Evolutionary conservation across 1,284 basidiomycete genomes (phyloP).

Genomic region (Pholiota adiposa): DNA sequence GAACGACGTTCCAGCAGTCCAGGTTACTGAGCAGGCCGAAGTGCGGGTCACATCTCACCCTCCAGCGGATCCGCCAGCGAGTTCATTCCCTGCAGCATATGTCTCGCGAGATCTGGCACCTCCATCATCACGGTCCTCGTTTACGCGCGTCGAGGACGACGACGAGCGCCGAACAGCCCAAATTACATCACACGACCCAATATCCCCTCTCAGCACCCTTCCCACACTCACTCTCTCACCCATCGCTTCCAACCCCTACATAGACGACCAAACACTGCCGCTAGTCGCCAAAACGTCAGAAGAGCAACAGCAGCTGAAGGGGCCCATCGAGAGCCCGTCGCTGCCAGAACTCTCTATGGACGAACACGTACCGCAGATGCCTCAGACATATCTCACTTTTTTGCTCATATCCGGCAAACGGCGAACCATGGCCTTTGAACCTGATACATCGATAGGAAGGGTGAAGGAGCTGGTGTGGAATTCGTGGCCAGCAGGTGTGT

Average conservation of each 20-base stretch:
- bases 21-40: conserved; percentile 4
- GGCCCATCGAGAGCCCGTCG: conserved; percentile 7
- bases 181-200: conserved; percentile 22
- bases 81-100: conserved; percentile 10
- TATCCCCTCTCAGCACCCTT: conserved; percentile 10
- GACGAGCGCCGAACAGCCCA: conserved; percentile 18
- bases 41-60: conserved; percentile 8
- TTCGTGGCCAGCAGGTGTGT: conserved; percentile 78
- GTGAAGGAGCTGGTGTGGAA: conserved; percentile 88
- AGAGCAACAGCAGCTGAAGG: conserved; percentile 14
- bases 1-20: conserved; percentile 7
- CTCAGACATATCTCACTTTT: conserved; percentile 74
- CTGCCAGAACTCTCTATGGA: conserved; percentile 15
- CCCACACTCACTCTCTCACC: conserved; percentile 20
- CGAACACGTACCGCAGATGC: conserved; percentile 52
- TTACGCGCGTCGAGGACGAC: conserved; percentile 30
- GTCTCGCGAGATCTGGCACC: conserved; percentile 15
- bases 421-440: conserved; percentile 79
- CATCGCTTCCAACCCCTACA: conserved; percentile 9
- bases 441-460: conserved; percentile 76
- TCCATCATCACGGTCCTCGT: conserved; percentile 30
- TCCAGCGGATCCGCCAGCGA: conserved; percentile 13
- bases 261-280: conserved; percentile 10
- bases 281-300: conserved; percentile 6
- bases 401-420: conserved; percentile 76